These are phyloP conservation scores for Solanum pinnatisectum DNA, from an alignment of 257 asterid species.

Conservation along the genomic window DNA sequence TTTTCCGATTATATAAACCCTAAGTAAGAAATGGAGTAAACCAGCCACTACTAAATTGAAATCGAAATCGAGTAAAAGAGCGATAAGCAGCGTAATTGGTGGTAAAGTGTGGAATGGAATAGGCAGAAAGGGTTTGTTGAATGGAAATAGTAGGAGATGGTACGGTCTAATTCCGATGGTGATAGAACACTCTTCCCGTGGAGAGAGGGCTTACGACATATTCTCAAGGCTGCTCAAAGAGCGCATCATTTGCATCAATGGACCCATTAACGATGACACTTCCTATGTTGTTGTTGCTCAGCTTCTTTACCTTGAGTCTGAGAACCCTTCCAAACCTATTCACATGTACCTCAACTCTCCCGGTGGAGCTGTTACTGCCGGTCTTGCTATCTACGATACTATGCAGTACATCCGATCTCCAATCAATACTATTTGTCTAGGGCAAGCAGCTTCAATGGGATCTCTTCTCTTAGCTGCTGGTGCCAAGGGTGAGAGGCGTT, in stretches of 20 bases:
- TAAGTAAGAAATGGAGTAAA: neutral
- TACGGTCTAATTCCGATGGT: slow-evolving; percentile 83
- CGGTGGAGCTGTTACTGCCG: slow-evolving; percentile 90
- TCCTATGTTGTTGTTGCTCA: slow-evolving; percentile 91
- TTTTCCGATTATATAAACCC: neutral
- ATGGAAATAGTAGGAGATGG: slow-evolving; percentile 17
- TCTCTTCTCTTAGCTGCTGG: slow-evolving; percentile 97
- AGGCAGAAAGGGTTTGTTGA: neutral
- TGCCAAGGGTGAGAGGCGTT: slow-evolving; percentile 78
- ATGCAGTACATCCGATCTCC: slow-evolving; percentile 96
- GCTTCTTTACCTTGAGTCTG: slow-evolving; percentile 86
- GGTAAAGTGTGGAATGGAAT: slow-evolving; percentile 18
- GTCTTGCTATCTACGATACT: slow-evolving; percentile 94
- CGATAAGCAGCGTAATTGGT: slow-evolving; percentile 30
- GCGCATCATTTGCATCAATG: slow-evolving; percentile 85
- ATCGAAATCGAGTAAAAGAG: neutral
- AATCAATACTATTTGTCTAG: slow-evolving; percentile 74
- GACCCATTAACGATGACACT: slow-evolving; percentile 79
- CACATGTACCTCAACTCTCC: slow-evolving; percentile 94
- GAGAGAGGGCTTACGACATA: slow-evolving; percentile 91
- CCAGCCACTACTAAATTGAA: neutral
- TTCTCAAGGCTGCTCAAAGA: slow-evolving; percentile 86
- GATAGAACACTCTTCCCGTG: slow-evolving; percentile 84
- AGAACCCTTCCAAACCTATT: slow-evolving; percentile 84
- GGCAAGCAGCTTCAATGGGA: slow-evolving; percentile 98